Conservation (phyloP, 805 yeast species). For the Candida insectalens region DNA sequence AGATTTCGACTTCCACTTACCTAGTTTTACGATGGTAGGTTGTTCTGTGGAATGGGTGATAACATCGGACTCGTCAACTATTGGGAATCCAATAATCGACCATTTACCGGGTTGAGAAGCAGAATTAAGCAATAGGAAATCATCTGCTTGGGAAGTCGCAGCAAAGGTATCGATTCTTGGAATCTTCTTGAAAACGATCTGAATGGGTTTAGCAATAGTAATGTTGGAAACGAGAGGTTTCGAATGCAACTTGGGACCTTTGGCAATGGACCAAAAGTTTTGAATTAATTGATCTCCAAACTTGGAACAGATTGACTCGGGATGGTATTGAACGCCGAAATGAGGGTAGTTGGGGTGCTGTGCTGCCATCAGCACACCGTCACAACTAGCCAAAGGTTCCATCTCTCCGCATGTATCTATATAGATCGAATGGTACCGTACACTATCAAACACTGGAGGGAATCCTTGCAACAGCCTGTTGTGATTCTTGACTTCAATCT, state of each 20-base stretch:
- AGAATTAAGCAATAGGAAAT: conserved; percentile 60
- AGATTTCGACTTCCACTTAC: conserved; percentile 18
- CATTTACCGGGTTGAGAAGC: conserved; percentile 81
- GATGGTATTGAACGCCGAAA: conserved; percentile 95
- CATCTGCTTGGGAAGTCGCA: too few species aligned
- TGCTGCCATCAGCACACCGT: conserved; percentile 66
- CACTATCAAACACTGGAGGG: conserved; percentile 47
- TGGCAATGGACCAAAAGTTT: conserved; percentile 53
- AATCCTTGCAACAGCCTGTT: conserved; percentile 35
- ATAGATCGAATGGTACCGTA: conserved; percentile 82
- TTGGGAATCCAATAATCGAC: conserved; percentile 77
- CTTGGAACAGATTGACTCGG: conserved; percentile 84
- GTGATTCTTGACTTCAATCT: too few species aligned
- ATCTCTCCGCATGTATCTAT: conserved; percentile 29
- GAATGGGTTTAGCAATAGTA: too few species aligned
- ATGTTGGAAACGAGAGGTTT: too few species aligned
- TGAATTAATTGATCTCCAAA: conserved; percentile 48
- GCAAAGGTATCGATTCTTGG: conserved; percentile 13
- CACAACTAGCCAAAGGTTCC: conserved; percentile 49
- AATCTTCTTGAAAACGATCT: too few species aligned
- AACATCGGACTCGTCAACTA: conserved; percentile 30
- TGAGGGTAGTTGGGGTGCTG: conserved; percentile 53
- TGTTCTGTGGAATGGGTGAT: conserved; percentile 54
- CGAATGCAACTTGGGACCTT: neutral
- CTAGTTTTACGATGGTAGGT: conserved; percentile 15